Base-by-base conservation (phyloP, 1,284 basidiomycete genomes). In the Pulchroboletus neoregius region DNA sequence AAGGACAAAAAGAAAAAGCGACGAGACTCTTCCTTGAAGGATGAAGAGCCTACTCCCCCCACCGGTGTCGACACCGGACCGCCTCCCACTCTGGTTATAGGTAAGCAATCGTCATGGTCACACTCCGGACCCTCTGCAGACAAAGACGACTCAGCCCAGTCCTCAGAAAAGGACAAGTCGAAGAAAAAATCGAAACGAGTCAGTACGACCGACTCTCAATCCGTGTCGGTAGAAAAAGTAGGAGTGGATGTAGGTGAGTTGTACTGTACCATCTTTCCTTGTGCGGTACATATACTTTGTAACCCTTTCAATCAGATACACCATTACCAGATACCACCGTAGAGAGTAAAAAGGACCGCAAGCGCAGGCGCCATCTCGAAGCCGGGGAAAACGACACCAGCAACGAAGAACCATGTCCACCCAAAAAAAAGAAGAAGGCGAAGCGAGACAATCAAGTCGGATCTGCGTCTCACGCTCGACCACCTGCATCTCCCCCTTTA, bases 311-410 rank as follows among this genome's bases (percentile, higher is more conserved):
- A 15, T 33, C 28, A 51, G 51, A 51, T 22, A 9, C 10, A 16
- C 22, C 34, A 38, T 26, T 16, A 10, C 34, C 5, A 34, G 51
- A 49, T 41, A 43, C 48, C 35, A 41, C 43, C 3, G 13, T 45
- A 38, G 56, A 62, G 44, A 62, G 52, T 9, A 56, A 58, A 51
- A 62, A 63, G 49, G 66, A 63, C 26, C 60, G 60, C 37, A 71
- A 69, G 39, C 65, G 56, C 28, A 65, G 61, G 22, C 59, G 51
- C 10, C 58, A 54, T 32, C 42, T 41, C 9, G 43, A 53, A 37
- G 40, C 38, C 28, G 52, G 54, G 15, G n/a, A 6, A 20, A 16
- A 39, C 16, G 38, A 31, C 24, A 22, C 34, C n/a, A 26, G 18
- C 12, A 8, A 26, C 8, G 45, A 51, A 12, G 43, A 54, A 39